Base-by-base conservation (phyloP, 495 filamentous ascomycete species). In the Beverwykella pulmonaria region DNA sequence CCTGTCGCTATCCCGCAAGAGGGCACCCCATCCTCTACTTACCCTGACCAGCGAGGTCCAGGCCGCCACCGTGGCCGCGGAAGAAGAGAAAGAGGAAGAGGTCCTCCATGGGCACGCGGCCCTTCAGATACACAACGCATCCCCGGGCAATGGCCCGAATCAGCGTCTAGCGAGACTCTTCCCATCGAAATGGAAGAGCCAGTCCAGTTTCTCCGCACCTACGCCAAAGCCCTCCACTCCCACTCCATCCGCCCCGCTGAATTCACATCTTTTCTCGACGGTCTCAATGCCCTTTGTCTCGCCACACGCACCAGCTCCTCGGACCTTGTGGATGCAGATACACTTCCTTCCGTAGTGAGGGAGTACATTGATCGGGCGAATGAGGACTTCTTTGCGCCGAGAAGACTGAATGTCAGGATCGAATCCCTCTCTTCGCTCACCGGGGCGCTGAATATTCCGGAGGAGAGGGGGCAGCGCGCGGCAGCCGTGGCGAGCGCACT, bases 211-310 rank as follows among this genome's bases (percentile, higher is more conserved):
- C 15, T 68, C 14, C 61, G 71, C 27, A 55, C 71, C 6, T 73
- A 73, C 41, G 62, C 63, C 30, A 73, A 73, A 53, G 68, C 68
- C 0, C 52, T 73, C 17, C 71, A 73, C 48, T 23, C 71, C 8
- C 71, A 71, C 55, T 65, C 61, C 12, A 71, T 73, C 55, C 52
- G 57, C 10, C 68, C 68, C 0, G 63, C 63, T 29, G 71, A 73
- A 39, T 73, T 73, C 48, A 36, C 62, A 15, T 55, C 57, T 4
- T 73, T 73, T 39, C 50, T 73, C 8, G 71, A 73, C 32, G 65
- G 65, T 19, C 60, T 73, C 7, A 73, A 73, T 63, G 56, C 63
- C 8, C 53, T 73, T 1, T 63, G 53, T 53, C 14, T 5, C 1
- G 62, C 70, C 9, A 65, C 67, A 1, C 20, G 27, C 19, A 53